Percentiles rank a stretch among this genome's conserved stretches.
These are phyloP conservation scores for Colletotrichum sp. DNA, from an alignment of 2,329 filamentous ascomycete species.

Conservation along the genomic window DNA sequence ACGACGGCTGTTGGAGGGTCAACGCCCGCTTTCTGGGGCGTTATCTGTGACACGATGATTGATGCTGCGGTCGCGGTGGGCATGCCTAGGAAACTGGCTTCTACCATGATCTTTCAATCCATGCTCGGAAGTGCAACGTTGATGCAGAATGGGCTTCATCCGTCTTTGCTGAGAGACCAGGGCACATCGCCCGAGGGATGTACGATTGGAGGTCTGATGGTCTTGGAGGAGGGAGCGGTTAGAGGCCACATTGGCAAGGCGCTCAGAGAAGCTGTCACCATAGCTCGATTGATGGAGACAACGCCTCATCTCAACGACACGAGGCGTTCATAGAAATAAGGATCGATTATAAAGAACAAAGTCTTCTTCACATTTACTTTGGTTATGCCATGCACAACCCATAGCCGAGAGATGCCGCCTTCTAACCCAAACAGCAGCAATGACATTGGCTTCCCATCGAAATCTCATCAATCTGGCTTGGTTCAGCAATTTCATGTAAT, in stretches of 20 bases:
- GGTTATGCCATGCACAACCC: accelerated
- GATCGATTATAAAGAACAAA: not conserved
- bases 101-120: conserved; percentile 63
- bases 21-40: conserved; percentile 63
- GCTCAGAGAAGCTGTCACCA: conserved; percentile 50
- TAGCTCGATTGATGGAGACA: conserved; percentile 45
- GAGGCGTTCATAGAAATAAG: not conserved
- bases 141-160: conserved; percentile 56
- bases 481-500: accelerated
- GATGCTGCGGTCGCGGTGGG: conserved; percentile 66
- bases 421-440: not conserved
- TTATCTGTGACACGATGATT: conserved; percentile 62
- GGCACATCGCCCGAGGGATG: conserved; percentile 64
- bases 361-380: accelerated
- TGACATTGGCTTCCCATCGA: not conserved
- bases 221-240: conserved; percentile 62
- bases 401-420: accelerated
- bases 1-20: conserved; percentile 64
- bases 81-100: conserved; percentile 57
- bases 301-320: conserved; percentile 46
- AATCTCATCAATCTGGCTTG: not conserved
- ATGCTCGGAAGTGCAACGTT: conserved; percentile 62
- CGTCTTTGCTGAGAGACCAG: conserved; percentile 61
- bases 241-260: conserved; percentile 45
- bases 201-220: conserved; percentile 62